Conservation (phyloP, 169 alveolate species). For the Haemoproteus tartakovskyi region DNA sequence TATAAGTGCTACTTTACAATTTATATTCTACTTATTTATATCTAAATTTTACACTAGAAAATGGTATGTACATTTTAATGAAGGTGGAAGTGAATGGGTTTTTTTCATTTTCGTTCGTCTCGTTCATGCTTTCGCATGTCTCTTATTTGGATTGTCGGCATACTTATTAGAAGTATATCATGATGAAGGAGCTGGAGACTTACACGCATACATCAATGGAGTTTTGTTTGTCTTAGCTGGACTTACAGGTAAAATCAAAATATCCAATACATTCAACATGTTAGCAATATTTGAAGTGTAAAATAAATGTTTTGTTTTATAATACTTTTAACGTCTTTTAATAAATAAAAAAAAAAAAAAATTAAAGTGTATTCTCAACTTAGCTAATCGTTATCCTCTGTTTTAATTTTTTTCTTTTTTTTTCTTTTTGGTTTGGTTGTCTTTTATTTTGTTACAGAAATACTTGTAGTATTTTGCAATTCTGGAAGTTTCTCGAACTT, state of each 20-base stretch:
- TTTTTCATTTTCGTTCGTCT: constrained; percentile 86
- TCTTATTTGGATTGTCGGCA: constrained; percentile 86
- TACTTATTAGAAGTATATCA: constrained; percentile 89
- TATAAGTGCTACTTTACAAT: constrained; percentile 87
- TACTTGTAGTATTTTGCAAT: constrained; percentile 74
- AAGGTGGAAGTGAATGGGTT: constrained; percentile 89
- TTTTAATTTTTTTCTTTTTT: neutral
- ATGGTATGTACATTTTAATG: constrained; percentile 87
- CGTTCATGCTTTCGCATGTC: constrained; percentile 85
- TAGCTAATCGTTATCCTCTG: too few relatives aligned
- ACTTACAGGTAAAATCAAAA: constrained; percentile 72
- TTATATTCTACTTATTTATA: constrained; percentile 85
- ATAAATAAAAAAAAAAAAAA: too few relatives aligned
- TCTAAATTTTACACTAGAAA: constrained; percentile 86
- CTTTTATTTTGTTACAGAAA: constrained; percentile 67
- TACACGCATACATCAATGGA: constrained; percentile 89
- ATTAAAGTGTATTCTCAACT: too few relatives aligned
- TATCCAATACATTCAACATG: too few relatives aligned
- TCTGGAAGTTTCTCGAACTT: constrained; percentile 73
- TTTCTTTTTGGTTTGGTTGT: constrained; percentile 15
- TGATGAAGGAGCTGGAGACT: constrained; percentile 92
- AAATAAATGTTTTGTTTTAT: too few relatives aligned
- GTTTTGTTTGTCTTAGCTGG: constrained; percentile 83
- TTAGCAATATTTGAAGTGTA: too few relatives aligned
- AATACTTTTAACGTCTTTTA: too few relatives aligned